Conservation (phyloP, 2,329 filamentous ascomycete species). For the Ceratocystiopsis minuta region DNA sequence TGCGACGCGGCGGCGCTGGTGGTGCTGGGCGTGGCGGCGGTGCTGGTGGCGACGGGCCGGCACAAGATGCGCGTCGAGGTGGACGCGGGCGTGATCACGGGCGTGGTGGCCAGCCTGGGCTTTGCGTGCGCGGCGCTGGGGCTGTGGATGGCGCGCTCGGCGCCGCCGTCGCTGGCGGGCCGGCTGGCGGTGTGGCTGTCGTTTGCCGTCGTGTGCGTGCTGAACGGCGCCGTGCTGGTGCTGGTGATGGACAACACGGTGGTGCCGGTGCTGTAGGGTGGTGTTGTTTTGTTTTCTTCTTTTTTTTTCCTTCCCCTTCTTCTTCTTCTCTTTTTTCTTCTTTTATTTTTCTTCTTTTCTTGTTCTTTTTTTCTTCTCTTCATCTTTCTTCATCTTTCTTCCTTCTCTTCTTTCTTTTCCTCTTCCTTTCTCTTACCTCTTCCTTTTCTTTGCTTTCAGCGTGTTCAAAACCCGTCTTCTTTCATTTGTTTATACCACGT, state of each 20-base stretch:
- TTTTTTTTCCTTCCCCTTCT: not conserved
- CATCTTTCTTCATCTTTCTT: no score
- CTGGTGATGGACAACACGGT: constrained; percentile 25
- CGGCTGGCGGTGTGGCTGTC: constrained; percentile 24
- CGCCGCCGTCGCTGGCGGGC: constrained; percentile 23
- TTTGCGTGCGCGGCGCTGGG: constrained; percentile 44
- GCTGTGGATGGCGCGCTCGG: constrained; percentile 34
- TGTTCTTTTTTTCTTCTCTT: not conserved
- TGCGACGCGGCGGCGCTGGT: constrained; percentile 42
- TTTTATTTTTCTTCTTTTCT: not conserved
- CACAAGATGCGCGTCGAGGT: constrained; percentile 53
- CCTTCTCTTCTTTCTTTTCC: no score
- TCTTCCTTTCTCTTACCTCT: not conserved
- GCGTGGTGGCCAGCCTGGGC: constrained; percentile 47
- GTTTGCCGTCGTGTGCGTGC: constrained; percentile 27
- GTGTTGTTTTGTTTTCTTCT: not conserved
- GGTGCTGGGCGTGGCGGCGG: constrained; percentile 44
- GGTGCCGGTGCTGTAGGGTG: not conserved
- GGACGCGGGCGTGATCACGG: constrained; percentile 52
- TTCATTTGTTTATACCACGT: no score
- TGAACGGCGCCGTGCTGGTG: constrained; percentile 33
- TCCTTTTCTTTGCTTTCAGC: no score
- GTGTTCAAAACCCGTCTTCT: no score
- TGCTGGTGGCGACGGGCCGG: constrained; percentile 49
- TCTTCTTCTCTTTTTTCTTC: not conserved